Evolutionary conservation across 441 rosid species (phyloP), one percentile per base, ranked within the genome.

Genomic region (Gossypium armourianum): DNA sequence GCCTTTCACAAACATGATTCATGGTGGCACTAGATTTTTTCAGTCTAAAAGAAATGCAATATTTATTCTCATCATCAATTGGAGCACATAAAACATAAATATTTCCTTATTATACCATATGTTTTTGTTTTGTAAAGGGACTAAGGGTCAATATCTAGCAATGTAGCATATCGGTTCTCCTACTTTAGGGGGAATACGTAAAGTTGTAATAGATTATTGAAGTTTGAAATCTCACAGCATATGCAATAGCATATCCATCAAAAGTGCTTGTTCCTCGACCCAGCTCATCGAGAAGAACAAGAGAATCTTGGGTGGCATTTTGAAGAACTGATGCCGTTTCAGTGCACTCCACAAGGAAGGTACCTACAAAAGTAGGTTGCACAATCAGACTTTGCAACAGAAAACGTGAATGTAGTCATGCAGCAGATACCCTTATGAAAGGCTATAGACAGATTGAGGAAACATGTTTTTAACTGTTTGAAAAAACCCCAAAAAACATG

Each of bases 231-330:
- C 86, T 87, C 77, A 93, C 99, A 2, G 99, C 90, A 68, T 88
- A 90, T 65, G 97, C 99, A 53, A 94, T 92, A 80, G 99, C 97
- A 70, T 94, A 94, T 75, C 99, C 99, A 62, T 92, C 97, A 72
- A 90, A 94, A 71, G 97, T 94, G 84, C 97, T 94, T 21, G 99
- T 92, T 79, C 97, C 99, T 50, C 97, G 93, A 60, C 98, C 98
- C 45, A 94, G 83, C 74, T 94, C 98, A 74, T 92, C 97, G 54
- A 94, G 97, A 83, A 94, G 75, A 62, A 94, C 97, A 17, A 94
- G 85, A 62, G 98, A 90, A 84, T 92, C 90, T 72, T 87, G 89
- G 16, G 97, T 90, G 73, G 98, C 97, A 68, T 89, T 92, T 75
- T 86, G 93, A 80, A 94, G 97, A 84, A 92, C 86, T 57, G 98